A percentile compares a stretch with the other conserved stretches of the same genome.
Evolutionary conservation across 805 yeast genomes (phyloP).

Genomic region (Spencermartinsiella europaea): DNA sequence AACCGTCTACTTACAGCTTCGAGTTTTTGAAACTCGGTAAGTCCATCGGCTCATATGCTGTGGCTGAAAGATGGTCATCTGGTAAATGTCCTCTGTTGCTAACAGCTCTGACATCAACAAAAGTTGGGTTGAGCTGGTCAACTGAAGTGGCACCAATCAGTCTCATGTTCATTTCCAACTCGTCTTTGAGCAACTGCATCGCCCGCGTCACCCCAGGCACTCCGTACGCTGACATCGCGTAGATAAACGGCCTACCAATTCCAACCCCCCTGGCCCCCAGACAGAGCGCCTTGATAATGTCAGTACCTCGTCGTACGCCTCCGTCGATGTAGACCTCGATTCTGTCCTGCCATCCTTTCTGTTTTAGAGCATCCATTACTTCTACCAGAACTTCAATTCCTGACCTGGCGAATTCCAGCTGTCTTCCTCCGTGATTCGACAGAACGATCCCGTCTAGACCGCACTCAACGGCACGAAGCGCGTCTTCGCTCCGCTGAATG

Average conservation of each 20-base stretch:
- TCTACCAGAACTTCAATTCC: conserved; percentile 63
- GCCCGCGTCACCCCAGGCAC: conserved; percentile 66
- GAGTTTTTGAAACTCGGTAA: conserved; percentile 44
- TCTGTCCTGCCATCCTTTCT: conserved; percentile 34
- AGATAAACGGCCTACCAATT: conserved; percentile 68
- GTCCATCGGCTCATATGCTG: conserved; percentile 53
- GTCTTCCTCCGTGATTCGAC: conserved; percentile 89
- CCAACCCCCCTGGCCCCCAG: conserved; percentile 76
- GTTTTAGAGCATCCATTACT: conserved; percentile 57
- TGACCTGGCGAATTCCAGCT: conserved; percentile 75
- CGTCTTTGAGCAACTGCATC: conserved; percentile 62
- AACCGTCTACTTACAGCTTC: conserved; percentile 21
- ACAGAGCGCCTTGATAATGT: conserved; percentile 68
- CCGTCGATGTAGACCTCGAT: conserved; percentile 70
- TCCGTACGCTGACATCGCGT: conserved; percentile 77
- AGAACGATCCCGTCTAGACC: conserved; percentile 76
- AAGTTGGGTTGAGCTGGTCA: conserved; percentile 52
- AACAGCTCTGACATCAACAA: conserved; percentile 53
- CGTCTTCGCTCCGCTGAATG: conserved; percentile 79
- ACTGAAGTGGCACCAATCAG: conserved; percentile 65
- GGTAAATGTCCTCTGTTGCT: conserved; percentile 38
- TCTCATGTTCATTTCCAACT: conserved; percentile 72
- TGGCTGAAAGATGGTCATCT: conserved; percentile 48
- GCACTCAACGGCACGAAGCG: conserved; percentile 60
- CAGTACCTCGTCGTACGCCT: conserved; percentile 73